Percentiles rank a stretch among this genome's conserved stretches.
Conservation (phyloP, 176 grass and related monocot species). For the Oryza longistaminata region DNA sequence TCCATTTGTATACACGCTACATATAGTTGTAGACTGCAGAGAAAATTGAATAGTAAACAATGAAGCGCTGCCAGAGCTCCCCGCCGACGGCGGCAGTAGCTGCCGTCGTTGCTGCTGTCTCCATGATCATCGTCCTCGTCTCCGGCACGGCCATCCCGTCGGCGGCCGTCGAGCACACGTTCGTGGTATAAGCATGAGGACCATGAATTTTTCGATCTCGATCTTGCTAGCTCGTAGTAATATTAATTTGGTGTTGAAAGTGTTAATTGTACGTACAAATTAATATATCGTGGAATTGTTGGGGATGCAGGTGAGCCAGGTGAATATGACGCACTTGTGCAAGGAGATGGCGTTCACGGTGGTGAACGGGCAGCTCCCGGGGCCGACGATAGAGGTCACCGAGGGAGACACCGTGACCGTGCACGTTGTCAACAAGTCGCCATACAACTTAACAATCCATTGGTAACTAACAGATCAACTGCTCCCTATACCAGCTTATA, state of each 20-base stretch:
- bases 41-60: too few species aligned
- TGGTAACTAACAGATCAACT: neutral
- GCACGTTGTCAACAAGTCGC: slow-evolving; percentile 27
- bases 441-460: slow-evolving; percentile 26
- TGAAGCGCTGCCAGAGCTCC: too few species aligned
- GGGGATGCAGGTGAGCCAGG: slow-evolving; percentile 6
- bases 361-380: slow-evolving; percentile 37
- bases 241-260: neutral
- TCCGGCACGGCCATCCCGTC: too few species aligned
- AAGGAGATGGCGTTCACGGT: neutral
- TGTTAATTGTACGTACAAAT: too few species aligned
- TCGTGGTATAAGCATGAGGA: slow-evolving; percentile 14
- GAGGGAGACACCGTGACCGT: slow-evolving; percentile 16
- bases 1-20: too few species aligned
- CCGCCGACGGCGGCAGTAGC: too few species aligned
- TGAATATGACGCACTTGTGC: slow-evolving; percentile 24
- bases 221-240: neutral
- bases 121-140: too few species aligned
- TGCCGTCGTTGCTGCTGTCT: too few species aligned
- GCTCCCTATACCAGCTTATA: neutral
- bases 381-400: slow-evolving; percentile 7
- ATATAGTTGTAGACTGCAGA: too few species aligned
- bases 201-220: too few species aligned
- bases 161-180: slow-evolving; percentile 4
- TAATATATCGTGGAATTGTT: neutral